Percentiles rank a stretch among this genome's conserved stretches.
These are phyloP conservation scores for Neonectria sp. DNA, from an alignment of 2,329 filamentous ascomycete species.

Conservation along the genomic window DNA sequence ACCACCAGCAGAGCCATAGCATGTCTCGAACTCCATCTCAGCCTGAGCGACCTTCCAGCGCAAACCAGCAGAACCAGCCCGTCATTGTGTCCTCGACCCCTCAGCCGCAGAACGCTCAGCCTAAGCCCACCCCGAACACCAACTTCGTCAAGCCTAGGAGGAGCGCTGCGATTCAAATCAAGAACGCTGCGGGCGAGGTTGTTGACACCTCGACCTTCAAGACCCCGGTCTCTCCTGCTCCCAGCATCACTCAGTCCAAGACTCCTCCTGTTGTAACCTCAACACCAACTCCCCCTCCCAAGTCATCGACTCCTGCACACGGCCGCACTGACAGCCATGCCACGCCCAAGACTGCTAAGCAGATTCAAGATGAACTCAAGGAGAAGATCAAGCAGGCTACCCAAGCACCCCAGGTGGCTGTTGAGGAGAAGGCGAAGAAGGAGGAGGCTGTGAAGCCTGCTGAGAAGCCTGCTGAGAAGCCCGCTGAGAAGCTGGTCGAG, in stretches of 20 bases:
- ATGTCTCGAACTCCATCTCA: slow-evolving; percentile 92
- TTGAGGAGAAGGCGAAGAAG: slow-evolving; percentile 50
- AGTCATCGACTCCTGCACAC: slow-evolving; percentile 78
- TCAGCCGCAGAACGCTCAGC: slow-evolving; percentile 74
- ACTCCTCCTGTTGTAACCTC: slow-evolving; percentile 81
- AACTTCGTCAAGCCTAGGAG: slow-evolving; percentile 71
- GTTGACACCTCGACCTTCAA: slow-evolving; percentile 77
- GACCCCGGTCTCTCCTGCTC: slow-evolving; percentile 70
- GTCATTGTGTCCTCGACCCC: slow-evolving; percentile 74
- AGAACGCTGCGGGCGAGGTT: slow-evolving; percentile 84
- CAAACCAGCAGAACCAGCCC: slow-evolving; percentile 71
- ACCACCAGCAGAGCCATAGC: slow-evolving; percentile 70
- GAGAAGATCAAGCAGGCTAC: slow-evolving; percentile 80
- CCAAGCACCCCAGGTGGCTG: slow-evolving; percentile 52
- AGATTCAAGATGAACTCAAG: slow-evolving; percentile 87
- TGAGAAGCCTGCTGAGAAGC: slow-evolving; percentile 30
- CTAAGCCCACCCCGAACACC: slow-evolving; percentile 61
- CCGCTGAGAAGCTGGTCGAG: slow-evolving; percentile 49
- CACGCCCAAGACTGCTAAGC: slow-evolving; percentile 80
- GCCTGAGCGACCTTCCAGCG: slow-evolving; percentile 78
- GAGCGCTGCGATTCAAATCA: slow-evolving; percentile 86
- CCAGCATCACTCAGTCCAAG: slow-evolving; percentile 70
- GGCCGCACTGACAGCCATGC: slow-evolving; percentile 78
- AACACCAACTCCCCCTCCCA: slow-evolving; percentile 85
- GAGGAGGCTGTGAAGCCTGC: slow-evolving; percentile 43